Conservation (phyloP, 2,329 filamentous ascomycete species). For the Penicillium expansum region DNA sequence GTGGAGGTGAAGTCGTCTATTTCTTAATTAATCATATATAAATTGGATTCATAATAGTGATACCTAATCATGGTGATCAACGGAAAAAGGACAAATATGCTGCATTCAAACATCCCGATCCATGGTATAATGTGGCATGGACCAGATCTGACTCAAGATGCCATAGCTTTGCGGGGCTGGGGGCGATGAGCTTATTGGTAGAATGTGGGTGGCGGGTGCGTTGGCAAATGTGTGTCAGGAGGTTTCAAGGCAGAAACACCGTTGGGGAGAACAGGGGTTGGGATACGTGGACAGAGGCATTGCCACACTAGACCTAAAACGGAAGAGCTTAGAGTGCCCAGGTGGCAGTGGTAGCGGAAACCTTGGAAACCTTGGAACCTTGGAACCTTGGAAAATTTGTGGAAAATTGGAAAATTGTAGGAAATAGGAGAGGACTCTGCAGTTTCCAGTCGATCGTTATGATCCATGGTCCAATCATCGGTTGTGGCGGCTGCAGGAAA, state of each 20-base stretch:
- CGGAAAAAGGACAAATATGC: neutral
- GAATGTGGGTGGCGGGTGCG: constrained; percentile 4
- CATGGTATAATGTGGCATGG: neutral
- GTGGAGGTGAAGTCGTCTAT: neutral
- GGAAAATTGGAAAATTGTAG: neutral
- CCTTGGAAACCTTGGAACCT: neutral
- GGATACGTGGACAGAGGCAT: constrained; percentile 10
- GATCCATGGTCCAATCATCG: constrained; percentile 1
- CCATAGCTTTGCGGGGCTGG: constrained; percentile 4
- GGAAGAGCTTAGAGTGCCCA: neutral
- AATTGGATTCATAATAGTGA: neutral
- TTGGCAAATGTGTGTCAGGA: constrained; percentile 14
- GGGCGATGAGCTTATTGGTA: neutral
- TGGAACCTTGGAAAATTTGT: neutral
- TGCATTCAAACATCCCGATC: neutral
- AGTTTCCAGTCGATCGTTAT: constrained; percentile 7
- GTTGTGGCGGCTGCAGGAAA: constrained; percentile 7
- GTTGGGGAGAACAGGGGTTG: constrained; percentile 3
- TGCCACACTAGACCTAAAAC: constrained; percentile 6
- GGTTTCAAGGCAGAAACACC: constrained; percentile 8
- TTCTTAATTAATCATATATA: neutral
- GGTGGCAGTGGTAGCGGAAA: neutral
- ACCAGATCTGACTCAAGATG: neutral
- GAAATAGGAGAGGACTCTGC: neutral
- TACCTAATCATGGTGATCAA: neutral